Percentiles rank a stretch among this genome's conserved stretches.
Evolutionary conservation across 768 basidiomycete genomes (phyloP).

Genomic region (Naganishia friedmannii): DNA sequence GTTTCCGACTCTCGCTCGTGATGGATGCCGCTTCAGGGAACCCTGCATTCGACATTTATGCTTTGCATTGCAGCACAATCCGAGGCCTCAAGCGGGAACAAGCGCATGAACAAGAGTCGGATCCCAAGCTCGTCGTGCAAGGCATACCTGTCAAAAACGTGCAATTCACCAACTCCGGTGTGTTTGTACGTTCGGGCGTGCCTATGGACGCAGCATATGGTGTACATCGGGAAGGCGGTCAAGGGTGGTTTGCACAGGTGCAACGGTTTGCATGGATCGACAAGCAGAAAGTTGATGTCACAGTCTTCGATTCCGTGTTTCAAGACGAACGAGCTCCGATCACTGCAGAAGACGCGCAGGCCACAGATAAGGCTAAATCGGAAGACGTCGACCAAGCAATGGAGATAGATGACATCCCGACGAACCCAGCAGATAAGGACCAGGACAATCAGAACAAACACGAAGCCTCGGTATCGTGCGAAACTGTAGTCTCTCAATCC

Average conservation of each 20-base stretch:
- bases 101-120: not conserved
- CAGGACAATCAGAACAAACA: not conserved
- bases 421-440: not conserved
- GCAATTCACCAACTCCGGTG: conserved; percentile 24
- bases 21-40: not conserved
- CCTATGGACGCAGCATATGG: conserved; percentile 11
- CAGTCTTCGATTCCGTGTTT: not conserved
- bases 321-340: not conserved
- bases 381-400: not conserved
- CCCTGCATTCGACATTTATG: conserved; percentile 2
- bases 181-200: conserved; percentile 19
- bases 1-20: conserved; percentile 9
- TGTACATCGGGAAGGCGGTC: conserved; percentile 3
- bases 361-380: not conserved
- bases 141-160: conserved; percentile 14
- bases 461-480: not conserved
- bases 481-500: not conserved
- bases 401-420: not conserved
- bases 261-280: conserved; percentile 19
- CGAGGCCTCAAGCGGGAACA: not conserved
- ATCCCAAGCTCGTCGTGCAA: not conserved
- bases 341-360: not conserved
- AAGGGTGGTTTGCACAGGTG: conserved; percentile 13
- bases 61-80: not conserved
- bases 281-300: too few relatives aligned